phyloP scores from a whole-genome alignment of 306 rosid species.

The Cicer bijugum region DNA sequence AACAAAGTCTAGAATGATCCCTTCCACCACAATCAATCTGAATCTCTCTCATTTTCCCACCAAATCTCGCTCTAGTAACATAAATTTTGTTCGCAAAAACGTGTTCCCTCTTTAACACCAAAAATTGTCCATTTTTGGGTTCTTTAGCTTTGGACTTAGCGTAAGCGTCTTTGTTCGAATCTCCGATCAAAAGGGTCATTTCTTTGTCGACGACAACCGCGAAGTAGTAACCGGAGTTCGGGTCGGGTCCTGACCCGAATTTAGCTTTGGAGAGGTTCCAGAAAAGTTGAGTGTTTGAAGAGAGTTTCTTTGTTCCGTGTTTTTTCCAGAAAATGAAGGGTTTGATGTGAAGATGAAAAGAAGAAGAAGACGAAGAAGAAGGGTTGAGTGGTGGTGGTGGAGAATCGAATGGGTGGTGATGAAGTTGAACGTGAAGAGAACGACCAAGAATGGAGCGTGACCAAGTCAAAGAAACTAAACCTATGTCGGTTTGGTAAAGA shows the following conservation, averaged over 20 bases:
- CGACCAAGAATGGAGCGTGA: conserved; percentile 85
- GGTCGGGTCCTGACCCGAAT: conserved; percentile 75
- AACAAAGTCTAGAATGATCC: conserved; percentile 42
- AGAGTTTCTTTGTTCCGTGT: conserved; percentile 70
- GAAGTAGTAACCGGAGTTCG: conserved; percentile 67
- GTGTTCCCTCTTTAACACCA: conserved; percentile 71
- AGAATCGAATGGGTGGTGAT: conserved; percentile 63
- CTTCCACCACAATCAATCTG: conserved; percentile 63
- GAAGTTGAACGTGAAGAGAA: conserved; percentile 73
- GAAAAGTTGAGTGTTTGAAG: conserved; percentile 53
- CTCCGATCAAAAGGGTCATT: conserved; percentile 73
- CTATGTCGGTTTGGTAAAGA: conserved; percentile 76
- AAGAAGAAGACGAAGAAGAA: conserved; percentile 42
- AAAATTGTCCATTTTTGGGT: conserved; percentile 46
- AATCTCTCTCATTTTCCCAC: conserved; percentile 65
- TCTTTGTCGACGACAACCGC: conserved; percentile 70
- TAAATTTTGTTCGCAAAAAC: conserved; percentile 66
- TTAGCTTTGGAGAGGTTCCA: conserved; percentile 79
- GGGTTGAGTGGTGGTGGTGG: conserved; percentile 52
- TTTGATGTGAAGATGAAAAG: conserved; percentile 63
- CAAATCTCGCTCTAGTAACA: conserved; percentile 66
- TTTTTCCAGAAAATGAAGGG: conserved; percentile 84
- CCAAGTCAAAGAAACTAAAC: conserved; percentile 80
- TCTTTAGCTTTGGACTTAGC: conserved; percentile 57
- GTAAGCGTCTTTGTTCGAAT: conserved; percentile 59